Base-by-base conservation (phyloP, 345 rosid genomes). In the Lumnitzera racemosa region DNA sequence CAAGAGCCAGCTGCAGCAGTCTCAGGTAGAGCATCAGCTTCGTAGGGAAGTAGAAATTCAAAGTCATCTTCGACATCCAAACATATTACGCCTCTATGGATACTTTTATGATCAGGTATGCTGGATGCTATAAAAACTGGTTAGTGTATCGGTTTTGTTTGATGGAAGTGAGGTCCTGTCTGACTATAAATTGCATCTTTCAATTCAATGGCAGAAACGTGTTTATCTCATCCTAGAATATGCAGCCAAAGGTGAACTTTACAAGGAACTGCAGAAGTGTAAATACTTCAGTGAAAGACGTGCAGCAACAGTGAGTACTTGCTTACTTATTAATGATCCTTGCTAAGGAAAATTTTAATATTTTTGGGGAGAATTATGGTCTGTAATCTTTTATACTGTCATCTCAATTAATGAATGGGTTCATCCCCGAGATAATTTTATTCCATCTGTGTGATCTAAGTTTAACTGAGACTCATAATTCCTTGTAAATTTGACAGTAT, bases 31-130 rank as follows among this genome's bases (percentile, higher is more conserved):
- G 72, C 97, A 90, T 69, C 99, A 90, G 76, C 92, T 94, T 6
- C 84, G 96, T 10, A 80, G 97, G 11, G 99, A 94, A 83, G 96
- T 94, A 20, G 97, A 94, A 75, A 94, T 94, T 47, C 99, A 94
- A 70, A 90, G 97, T 70, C 97, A 94, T 77, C 96, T 94, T 50
- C 76, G 96, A 1, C 87, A 90, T 71, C 89, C 99, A 36, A 94
- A 90, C 49, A 94, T 94, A 12, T 68, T 94, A 63, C 78, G 97
- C 1, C 90, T 94, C 24, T 94, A 90, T 68, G 99, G 99, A 56
- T 94, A 94, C 71, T 94, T 94, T 67, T 94, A 94, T 58, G 99
- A 94, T 77, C 99, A 90, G 78, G 99, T 94, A 55, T 48, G 15
- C 43, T 36, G 43, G 43, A 43, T 49, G 61, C 15, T 55, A 31